These are phyloP conservation scores for Albugo laibachii DNA, from an alignment of 352 stramenopile genomes.

Conservation along the genomic window DNA sequence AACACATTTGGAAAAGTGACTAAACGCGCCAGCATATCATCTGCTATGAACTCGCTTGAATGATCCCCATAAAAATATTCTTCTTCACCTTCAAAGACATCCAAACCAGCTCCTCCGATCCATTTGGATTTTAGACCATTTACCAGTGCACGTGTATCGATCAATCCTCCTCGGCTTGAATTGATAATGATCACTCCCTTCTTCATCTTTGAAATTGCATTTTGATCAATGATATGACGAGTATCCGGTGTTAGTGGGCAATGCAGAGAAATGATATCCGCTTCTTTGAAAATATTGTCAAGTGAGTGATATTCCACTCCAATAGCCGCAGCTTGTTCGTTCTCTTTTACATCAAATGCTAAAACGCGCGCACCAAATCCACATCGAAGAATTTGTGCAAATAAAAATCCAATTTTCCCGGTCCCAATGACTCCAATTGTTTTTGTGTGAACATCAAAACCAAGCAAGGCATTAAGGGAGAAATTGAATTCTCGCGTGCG, in stretches of 20 bases:
- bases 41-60: constrained; percentile 37
- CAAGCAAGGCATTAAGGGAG: constrained; percentile 27
- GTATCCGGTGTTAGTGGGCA: constrained; percentile 68
- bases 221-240: constrained; percentile 65
- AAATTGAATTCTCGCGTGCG: constrained; percentile 63
- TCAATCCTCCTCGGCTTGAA: constrained; percentile 68
- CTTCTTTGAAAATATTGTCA: constrained; percentile 38
- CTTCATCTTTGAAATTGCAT: constrained; percentile 77
- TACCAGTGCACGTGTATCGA: constrained; percentile 70
- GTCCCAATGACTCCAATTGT: constrained; percentile 42
- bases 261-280: constrained; percentile 79
- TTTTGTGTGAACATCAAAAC: constrained; percentile 55
- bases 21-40: constrained; percentile 46
- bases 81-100: constrained; percentile 76
- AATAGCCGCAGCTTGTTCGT: constrained; percentile 18
- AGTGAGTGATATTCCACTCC: constrained; percentile 24
- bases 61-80: constrained; percentile 65
- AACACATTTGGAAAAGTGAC: constrained; percentile 73
- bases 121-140: constrained; percentile 56
- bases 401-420: constrained; percentile 20
- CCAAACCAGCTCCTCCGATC: constrained; percentile 56
- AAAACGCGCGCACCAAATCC: constrained; percentile 32
- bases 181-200: constrained; percentile 81
- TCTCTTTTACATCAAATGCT: constrained; percentile 43
- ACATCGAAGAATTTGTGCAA: constrained; percentile 14